A percentile compares a stretch with the other conserved stretches of the same genome.
Conservation (phyloP, 2,329 filamentous ascomycete genomes). For the Plenodomus lindquistii region DNA sequence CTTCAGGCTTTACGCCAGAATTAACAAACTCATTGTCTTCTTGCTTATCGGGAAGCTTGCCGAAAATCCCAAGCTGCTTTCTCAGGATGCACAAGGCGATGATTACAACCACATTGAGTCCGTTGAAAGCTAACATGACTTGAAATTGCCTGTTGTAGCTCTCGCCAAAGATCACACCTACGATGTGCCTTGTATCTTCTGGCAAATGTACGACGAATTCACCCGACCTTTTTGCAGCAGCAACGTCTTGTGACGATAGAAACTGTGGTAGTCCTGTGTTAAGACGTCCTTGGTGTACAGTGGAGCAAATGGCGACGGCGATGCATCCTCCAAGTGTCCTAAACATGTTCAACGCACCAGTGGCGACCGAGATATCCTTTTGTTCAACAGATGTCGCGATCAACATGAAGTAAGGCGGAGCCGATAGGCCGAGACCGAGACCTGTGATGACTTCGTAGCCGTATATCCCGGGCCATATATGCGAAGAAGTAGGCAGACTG, state of each 20-base stretch:
- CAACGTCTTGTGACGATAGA: constrained; percentile 26
- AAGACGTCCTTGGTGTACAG: constrained; percentile 29
- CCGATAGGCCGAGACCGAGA: constrained; percentile 30
- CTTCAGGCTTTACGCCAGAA: too few species aligned
- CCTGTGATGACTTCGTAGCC: constrained; percentile 37
- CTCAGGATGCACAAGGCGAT: constrained; percentile 22
- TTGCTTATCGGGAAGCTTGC: constrained; percentile 18
- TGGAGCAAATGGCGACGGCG: constrained; percentile 37
- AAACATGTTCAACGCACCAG: constrained; percentile 38
- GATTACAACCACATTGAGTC: constrained; percentile 27
- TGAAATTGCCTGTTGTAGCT: constrained; percentile 40
- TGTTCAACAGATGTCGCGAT: constrained; percentile 25
- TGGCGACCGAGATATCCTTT: constrained; percentile 32
- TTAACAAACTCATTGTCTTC: constrained; percentile 31
- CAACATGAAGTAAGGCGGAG: constrained; percentile 33
- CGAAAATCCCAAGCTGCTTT: constrained; percentile 30
- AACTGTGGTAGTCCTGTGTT: constrained; percentile 18
- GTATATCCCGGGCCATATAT: constrained; percentile 25
- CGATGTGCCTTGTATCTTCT: constrained; percentile 9
- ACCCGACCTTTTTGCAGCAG: constrained; percentile 21
- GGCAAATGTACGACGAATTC: constrained; percentile 20
- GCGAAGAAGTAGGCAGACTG: constrained; percentile 24
- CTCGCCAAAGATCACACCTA: constrained; percentile 32
- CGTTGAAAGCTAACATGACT: constrained; percentile 31
- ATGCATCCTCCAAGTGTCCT: constrained; percentile 37